Evolutionary conservation across 441 rosid genomes (phyloP).

Genomic region (Euphorbia neoarborescens): DNA sequence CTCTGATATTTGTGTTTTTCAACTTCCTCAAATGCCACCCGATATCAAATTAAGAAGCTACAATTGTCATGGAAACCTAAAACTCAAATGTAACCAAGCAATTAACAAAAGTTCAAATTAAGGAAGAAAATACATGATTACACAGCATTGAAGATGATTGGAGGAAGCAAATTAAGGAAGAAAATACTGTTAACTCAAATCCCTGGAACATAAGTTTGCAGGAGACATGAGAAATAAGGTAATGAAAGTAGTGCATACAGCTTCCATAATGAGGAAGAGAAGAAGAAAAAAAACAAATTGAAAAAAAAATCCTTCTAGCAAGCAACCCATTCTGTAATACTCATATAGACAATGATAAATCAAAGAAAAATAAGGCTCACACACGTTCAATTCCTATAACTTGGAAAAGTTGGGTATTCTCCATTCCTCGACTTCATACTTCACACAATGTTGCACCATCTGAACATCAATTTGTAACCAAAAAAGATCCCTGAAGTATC

Average conservation of each 20-base stretch:
- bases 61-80: not conserved
- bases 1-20: not conserved
- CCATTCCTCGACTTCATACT: too few relatives aligned
- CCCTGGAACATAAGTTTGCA: not conserved
- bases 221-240: not conserved
- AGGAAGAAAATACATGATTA: conserved; percentile 24
- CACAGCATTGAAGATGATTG: conserved; percentile 69
- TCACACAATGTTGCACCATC: too few relatives aligned
- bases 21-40: not conserved
- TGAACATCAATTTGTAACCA: too few relatives aligned
- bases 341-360: too few relatives aligned
- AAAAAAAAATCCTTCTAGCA: too few relatives aligned
- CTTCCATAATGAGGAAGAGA: not conserved
- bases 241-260: not conserved
- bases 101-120: conserved; percentile 3
- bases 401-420: too few relatives aligned
- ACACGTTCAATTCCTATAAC: too few relatives aligned
- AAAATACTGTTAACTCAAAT: conserved; percentile 14
- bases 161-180: conserved; percentile 65
- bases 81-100: not conserved
- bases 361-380: too few relatives aligned
- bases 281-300: too few relatives aligned
- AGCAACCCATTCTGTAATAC: too few relatives aligned
- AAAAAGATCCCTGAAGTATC: too few relatives aligned
- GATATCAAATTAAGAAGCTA: too few relatives aligned